These are phyloP conservation scores for Carnegiea gigantea DNA, from an alignment of 179 eudicot genomes.

Conservation along the genomic window DNA sequence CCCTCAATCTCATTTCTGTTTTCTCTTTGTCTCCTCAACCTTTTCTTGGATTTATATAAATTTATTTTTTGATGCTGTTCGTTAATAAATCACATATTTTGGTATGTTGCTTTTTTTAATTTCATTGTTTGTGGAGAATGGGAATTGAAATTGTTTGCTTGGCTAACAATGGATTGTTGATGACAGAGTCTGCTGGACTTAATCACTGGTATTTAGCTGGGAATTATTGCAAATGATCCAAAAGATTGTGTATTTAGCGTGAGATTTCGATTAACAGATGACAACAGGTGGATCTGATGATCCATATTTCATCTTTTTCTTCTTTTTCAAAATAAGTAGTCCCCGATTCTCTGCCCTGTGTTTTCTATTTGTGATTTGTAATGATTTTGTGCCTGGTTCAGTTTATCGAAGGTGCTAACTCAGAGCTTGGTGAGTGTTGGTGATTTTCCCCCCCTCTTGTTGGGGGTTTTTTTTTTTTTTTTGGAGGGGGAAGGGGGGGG, in stretches of 20 bases:
- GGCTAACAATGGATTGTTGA: conserved; percentile 16
- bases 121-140: not conserved
- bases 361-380: not conserved
- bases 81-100: not conserved
- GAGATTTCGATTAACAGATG: conserved; percentile 13
- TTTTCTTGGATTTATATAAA: not conserved
- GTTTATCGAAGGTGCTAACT: not conserved
- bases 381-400: not conserved
- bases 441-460: not conserved
- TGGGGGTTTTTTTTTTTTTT: no score
- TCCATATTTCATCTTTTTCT: not conserved
- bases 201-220: conserved; percentile 11
- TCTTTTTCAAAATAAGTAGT: conserved; percentile 8
- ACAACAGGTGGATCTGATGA: conserved; percentile 24
- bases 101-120: not conserved
- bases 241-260: conserved; percentile 18
- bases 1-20: no score
- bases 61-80: not conserved
- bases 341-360: not conserved
- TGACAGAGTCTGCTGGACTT: conserved; percentile 24
- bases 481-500: not conserved
- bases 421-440: not conserved
- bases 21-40: not conserved
- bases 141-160: conserved; percentile 6
- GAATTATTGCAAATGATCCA: conserved; percentile 1